phyloP scores from a whole-genome alignment of 306 rosid species.

The Elaeagnus macrophylla region DNA sequence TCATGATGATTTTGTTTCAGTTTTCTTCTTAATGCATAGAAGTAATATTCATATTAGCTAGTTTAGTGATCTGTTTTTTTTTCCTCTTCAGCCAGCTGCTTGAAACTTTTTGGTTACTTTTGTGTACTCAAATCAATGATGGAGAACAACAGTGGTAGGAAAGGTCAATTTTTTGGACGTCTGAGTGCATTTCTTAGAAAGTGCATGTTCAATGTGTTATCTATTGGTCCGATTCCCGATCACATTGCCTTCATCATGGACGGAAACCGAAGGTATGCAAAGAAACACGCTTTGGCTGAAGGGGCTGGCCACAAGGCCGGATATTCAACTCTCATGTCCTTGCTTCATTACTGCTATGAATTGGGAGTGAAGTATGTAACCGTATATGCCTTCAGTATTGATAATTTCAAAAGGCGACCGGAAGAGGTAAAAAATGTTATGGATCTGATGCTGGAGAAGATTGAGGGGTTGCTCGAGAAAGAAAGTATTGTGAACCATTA shows the following conservation, averaged over 20 bases:
- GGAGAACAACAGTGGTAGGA: conserved; percentile 27
- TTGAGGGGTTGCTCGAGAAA: conserved; percentile 45
- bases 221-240: conserved; percentile 58
- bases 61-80: too few species aligned
- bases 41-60: too few species aligned
- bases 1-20: too few species aligned
- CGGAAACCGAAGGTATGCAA: conserved; percentile 79
- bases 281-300: conserved; percentile 32
- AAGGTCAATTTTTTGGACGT: conserved; percentile 21
- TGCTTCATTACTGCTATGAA: conserved; percentile 62
- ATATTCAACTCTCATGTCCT: conserved; percentile 36
- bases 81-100: too few species aligned
- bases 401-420: conserved; percentile 56
- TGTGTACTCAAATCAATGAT: conserved; percentile 20
- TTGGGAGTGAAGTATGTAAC: conserved; percentile 57
- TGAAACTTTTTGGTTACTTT: neutral
- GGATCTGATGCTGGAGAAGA: conserved; percentile 68
- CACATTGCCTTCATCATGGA: conserved; percentile 90
- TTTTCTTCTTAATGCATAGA: too few species aligned
- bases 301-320: conserved; percentile 66
- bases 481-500: conserved; percentile 41
- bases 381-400: conserved; percentile 83
- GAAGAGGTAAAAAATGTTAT: conserved; percentile 49
- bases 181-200: conserved; percentile 36
- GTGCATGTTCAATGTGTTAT: conserved; percentile 40